Evolutionary conservation across 176 grass and related monocot species (phyloP).

Genomic region (Secale cereale): DNA sequence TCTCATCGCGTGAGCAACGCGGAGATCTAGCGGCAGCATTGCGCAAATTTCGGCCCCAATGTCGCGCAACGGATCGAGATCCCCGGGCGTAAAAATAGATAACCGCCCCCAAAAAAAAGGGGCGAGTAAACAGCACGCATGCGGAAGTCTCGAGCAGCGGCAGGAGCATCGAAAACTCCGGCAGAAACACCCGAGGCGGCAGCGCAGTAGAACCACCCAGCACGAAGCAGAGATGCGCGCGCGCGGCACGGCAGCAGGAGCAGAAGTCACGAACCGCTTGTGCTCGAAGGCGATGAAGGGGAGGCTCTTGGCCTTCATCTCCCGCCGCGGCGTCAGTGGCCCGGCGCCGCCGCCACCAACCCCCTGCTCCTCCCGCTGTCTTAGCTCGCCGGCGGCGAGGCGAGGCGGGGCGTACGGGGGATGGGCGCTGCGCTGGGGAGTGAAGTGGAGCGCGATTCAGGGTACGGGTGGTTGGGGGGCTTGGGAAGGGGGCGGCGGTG

Average conservation of each 20-base stretch:
- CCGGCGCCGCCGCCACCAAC: neutral
- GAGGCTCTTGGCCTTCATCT: conserved; percentile 82
- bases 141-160: conserved; percentile 9
- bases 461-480: conserved; percentile 12
- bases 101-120: neutral
- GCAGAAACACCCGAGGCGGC: neutral
- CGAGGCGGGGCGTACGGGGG: neutral
- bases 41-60: conserved; percentile 31
- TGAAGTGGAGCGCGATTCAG: conserved; percentile 36
- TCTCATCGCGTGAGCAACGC: neutral
- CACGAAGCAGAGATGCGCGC: neutral
- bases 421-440: neutral
- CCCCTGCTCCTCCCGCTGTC: too few relatives aligned
- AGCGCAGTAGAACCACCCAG: neutral
- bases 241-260: neutral
- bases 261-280: conserved; percentile 51
- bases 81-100: conserved; percentile 5
- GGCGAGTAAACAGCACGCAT: neutral
- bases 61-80: conserved; percentile 44
- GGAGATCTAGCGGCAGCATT: conserved; percentile 65
- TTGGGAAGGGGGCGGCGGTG: neutral
- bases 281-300: conserved; percentile 81
- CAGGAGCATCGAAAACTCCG: neutral
- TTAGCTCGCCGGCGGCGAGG: neutral
- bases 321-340: neutral